A percentile compares a stretch with the other conserved stretches of the same genome.
phyloP scores from a whole-genome alignment of 495 filamentous ascomycete species.

The Podospora anserina region DNA sequence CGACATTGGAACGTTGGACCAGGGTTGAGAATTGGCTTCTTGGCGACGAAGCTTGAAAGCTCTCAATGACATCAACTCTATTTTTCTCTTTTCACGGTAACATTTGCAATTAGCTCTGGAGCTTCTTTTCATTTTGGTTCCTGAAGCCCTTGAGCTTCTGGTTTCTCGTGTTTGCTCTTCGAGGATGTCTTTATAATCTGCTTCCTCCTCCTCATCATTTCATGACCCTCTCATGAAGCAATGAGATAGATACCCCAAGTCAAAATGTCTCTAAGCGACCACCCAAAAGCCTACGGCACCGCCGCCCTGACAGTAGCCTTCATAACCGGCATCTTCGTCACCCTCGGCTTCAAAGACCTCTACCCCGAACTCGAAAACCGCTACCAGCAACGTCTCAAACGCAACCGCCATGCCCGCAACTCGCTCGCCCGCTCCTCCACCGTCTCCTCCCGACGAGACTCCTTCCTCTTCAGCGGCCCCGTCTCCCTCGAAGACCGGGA shows the following conservation, averaged over 20 bases:
- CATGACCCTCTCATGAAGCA: background rate
- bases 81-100: background rate
- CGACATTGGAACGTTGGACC: background rate
- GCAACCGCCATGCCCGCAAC: constrained; percentile 6
- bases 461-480: constrained; percentile 41
- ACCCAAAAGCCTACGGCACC: constrained; percentile 54
- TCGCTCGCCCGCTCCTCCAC: background rate
- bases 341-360: constrained; percentile 70
- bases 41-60: background rate
- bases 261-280: constrained; percentile 52
- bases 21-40: background rate
- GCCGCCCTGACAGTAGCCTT: constrained; percentile 67
- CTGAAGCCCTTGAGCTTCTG: background rate
- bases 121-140: too few relatives aligned
- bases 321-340: constrained; percentile 65
- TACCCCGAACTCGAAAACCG: constrained; percentile 65
- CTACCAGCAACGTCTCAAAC: constrained; percentile 46
- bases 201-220: background rate
- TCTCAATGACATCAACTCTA: background rate
- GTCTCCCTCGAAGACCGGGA: constrained; percentile 54
- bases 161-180: background rate
- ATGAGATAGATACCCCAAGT: constrained; percentile 5
- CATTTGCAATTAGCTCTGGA: background rate
- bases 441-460: constrained; percentile 27
- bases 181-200: background rate